A percentile compares a stretch with the other conserved stretches of the same genome.
Conservation (phyloP, 73 alveolate species). For the Uronychia setigera region DNA sequence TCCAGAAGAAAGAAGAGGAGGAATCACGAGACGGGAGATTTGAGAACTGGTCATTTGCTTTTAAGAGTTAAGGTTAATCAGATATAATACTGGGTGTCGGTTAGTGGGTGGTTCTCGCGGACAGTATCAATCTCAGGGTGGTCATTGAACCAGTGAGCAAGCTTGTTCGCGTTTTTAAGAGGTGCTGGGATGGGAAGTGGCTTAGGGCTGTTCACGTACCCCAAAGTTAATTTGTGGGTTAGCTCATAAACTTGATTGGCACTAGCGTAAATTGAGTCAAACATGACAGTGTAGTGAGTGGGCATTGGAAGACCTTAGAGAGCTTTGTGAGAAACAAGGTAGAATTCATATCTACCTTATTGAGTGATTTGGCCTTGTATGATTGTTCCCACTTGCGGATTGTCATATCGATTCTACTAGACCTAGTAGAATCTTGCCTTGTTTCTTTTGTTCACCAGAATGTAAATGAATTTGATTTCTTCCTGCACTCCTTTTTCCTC, state of each 20-base stretch:
- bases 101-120: too few species aligned
- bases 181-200: neutral
- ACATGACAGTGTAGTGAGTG: conserved; percentile 87
- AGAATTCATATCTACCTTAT: conserved; percentile 90
- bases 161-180: too few species aligned
- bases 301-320: conserved; percentile 96
- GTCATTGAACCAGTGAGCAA: neutral
- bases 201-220: neutral
- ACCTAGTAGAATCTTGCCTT: conserved; percentile 12
- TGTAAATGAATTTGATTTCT: conserved; percentile 28
- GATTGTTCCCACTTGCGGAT: conserved; percentile 94
- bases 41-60: too few species aligned
- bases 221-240: neutral
- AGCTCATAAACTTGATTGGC: neutral
- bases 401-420: neutral
- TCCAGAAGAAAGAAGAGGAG: too few species aligned
- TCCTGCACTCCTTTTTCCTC: conserved; percentile 19
- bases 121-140: neutral
- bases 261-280: conserved; percentile 74
- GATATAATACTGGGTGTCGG: too few species aligned
- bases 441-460: conserved; percentile 53
- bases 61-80: too few species aligned
- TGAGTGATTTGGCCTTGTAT: conserved; percentile 86
- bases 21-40: too few species aligned
- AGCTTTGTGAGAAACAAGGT: conserved; percentile 91